Base-by-base conservation (phyloP, 805 yeast species). In the Wickerhamomyces tratensis region DNA sequence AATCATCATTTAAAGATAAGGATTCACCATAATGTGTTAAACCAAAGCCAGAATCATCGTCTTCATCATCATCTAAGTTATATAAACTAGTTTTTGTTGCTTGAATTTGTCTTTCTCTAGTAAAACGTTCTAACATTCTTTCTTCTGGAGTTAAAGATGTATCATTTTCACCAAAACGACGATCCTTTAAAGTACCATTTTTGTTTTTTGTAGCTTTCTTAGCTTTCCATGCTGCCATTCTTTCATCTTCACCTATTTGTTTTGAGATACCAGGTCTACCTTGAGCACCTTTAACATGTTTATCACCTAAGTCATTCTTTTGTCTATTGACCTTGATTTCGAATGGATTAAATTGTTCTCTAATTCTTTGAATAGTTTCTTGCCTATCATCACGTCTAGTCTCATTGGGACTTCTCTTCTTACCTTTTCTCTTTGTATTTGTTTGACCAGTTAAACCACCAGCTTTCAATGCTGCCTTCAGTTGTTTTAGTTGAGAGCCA, bases 41-140 rank as follows among this genome's bases (percentile, higher is more conserved):
- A 1, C 69, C 68, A 43, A 49, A 54, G 9, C 53, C 62, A n/a
- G 50, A 58, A 40, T 57, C 59, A 6, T 64, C 71, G n/a, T 62
- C 68, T 30, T 68, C 77, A 41, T 74, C 79, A 49, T 83, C 93
- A 29, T 86, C 91, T 41, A 89, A 74, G 56, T 85, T 82, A 53
- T 77, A 91, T 47, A 85, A 55, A 30, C 79, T 75, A 36, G 71
- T 66, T 50, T 72, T 79, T 25, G 73, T 66, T n/a, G 76, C 65
- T 45, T 74, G 73, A 14, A 72, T 54, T 59, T 87, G 94, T 58
- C 85, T 74, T 66, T 91, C 98, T 43, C 82, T 77, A 5, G 96
- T 86, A 67, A 87, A 93, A 67, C 98, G 79, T 57, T 84, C 96
- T 64, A 93, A 74, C 96, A 88, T 88, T 61, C 84, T 86, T 51